phyloP scores from a whole-genome alignment of 768 basidiomycete genomes.

The Agrocybe pediades region DNA sequence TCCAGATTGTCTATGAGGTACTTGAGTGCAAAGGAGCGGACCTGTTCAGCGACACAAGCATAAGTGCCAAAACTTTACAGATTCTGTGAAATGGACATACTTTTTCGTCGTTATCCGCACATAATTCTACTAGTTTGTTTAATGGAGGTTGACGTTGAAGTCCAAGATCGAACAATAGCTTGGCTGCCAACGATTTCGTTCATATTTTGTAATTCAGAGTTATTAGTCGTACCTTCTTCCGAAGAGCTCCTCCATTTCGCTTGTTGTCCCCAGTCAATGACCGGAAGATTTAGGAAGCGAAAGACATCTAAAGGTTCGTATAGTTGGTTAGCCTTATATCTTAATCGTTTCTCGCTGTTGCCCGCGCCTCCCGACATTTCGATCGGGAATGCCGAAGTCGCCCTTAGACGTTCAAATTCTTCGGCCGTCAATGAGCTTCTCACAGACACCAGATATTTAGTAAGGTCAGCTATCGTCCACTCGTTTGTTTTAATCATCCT shows the following conservation, averaged over 20 bases:
- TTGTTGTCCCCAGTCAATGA: slow-evolving; percentile 85
- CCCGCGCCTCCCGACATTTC: slow-evolving; percentile 38
- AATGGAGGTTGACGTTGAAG: slow-evolving; percentile 71
- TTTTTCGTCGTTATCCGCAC: slow-evolving; percentile 52
- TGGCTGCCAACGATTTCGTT: slow-evolving; percentile 49
- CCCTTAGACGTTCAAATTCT: slow-evolving; percentile 51
- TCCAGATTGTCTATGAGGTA: slow-evolving; percentile 81
- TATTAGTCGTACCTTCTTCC: slow-evolving; percentile 72
- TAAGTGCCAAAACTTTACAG: not conserved
- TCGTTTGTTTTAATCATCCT: slow-evolving; percentile 91
- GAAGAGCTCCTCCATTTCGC: slow-evolving; percentile 80
- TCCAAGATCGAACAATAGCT: slow-evolving; percentile 74
- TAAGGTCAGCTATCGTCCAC: slow-evolving; percentile 85
- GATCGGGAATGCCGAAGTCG: slow-evolving; percentile 78
- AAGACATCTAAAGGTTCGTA: slow-evolving; percentile 84
- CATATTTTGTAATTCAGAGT: not conserved
- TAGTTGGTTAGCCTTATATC: slow-evolving; percentile 70
- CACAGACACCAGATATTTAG: slow-evolving; percentile 86
- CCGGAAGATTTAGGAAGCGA: slow-evolving; percentile 71
- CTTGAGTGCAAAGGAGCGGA: slow-evolving; percentile 66
- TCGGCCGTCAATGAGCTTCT: slow-evolving; percentile 50
- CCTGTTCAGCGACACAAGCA: slow-evolving; percentile 15
- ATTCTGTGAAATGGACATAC: slow-evolving; percentile 21
- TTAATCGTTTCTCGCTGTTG: slow-evolving; percentile 33
- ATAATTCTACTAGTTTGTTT: slow-evolving; percentile 64